These are phyloP conservation scores for Parmelia sp. DNA, from an alignment of 495 filamentous ascomycete genomes.

Conservation along the genomic window DNA sequence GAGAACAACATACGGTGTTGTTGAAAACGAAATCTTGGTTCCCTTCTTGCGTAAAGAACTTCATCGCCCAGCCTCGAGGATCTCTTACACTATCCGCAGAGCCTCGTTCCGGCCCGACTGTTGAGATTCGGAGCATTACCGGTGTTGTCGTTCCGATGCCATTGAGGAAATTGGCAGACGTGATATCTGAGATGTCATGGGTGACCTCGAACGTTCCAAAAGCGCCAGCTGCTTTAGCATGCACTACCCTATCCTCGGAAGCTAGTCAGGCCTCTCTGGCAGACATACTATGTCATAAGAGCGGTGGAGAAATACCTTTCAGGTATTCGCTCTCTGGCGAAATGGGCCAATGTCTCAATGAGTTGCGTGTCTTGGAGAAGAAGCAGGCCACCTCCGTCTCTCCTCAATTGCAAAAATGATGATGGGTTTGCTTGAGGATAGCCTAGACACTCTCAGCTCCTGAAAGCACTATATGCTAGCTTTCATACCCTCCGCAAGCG, in stretches of 20 bases:
- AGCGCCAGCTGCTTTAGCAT: conserved; percentile 46
- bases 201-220: conserved; percentile 55
- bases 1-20: too few relatives aligned
- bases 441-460: background rate
- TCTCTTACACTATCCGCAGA: too few relatives aligned
- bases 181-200: conserved; percentile 33
- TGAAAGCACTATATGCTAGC: background rate
- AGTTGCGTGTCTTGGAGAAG: background rate
- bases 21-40: too few relatives aligned
- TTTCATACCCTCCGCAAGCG: background rate
- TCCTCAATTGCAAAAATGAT: background rate
- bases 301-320: background rate
- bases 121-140: too few relatives aligned
- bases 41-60: too few relatives aligned
- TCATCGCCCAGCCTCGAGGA: too few relatives aligned
- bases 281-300: background rate
- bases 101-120: too few relatives aligned
- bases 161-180: background rate
- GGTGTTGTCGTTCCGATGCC: too few relatives aligned
- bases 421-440: background rate
- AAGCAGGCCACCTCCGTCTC: background rate
- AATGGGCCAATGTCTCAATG: background rate
- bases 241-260: background rate
- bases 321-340: background rate
- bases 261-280: background rate